These are phyloP conservation scores for Pythium coloratum DNA, from an alignment of 352 stramenopile species.

Conservation along the genomic window DNA sequence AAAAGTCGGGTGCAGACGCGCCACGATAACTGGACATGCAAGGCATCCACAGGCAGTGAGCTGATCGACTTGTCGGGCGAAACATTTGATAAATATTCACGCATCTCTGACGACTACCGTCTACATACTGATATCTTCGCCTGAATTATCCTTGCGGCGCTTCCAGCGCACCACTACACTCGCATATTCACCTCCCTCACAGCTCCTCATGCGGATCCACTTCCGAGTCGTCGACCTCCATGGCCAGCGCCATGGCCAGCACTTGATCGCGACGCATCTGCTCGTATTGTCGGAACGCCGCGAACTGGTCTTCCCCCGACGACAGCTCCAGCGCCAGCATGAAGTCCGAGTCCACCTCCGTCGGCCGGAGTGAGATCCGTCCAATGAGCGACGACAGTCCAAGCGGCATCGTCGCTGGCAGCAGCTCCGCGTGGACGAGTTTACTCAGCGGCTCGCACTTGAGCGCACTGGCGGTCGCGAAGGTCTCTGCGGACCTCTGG, in stretches of 20 bases:
- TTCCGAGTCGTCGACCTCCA: conserved; percentile 47
- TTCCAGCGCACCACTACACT: no score
- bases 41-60: no score
- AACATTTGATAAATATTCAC: neutral
- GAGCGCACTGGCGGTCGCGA: conserved; percentile 40
- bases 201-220: conserved; percentile 49
- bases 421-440: conserved; percentile 51
- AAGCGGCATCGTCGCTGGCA: conserved; percentile 51
- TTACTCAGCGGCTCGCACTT: conserved; percentile 55
- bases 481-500: conserved; percentile 47
- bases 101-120: neutral
- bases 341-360: conserved; percentile 57
- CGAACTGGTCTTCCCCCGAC: conserved; percentile 65
- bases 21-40: no score
- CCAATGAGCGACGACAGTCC: conserved; percentile 45
- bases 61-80: no score
- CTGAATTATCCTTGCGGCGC: no score
- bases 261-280: conserved; percentile 54
- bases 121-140: neutral
- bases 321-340: conserved; percentile 64
- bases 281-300: conserved; percentile 61
- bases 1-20: no score
- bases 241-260: conserved; percentile 50
- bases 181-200: conserved; percentile 19
- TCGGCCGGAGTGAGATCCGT: conserved; percentile 35